Base-by-base conservation (phyloP, 192 early-diverging fungal genomes). In the Lunasporangiospora selenospora region DNA sequence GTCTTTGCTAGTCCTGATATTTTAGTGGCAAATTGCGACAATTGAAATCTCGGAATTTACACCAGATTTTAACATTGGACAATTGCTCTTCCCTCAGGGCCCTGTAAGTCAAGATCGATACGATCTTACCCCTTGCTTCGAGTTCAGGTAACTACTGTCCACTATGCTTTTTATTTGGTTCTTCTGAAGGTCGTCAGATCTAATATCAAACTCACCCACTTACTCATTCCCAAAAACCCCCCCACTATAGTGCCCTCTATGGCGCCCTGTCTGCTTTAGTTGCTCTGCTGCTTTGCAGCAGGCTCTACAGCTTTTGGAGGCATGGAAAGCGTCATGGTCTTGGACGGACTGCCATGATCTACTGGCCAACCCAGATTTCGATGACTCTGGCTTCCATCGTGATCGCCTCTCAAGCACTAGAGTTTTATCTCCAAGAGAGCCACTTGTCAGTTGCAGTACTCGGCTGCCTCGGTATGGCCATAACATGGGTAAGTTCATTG, bases 71-170 rank as follows among this genome's bases (percentile, higher is more conserved):
- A 24, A 6, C 24, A 3, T 9, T n/a, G 13, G 15, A 36, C 24
- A 11, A 29, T 16, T 16, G n/a, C 23, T n/a, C 21, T 15, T 31
- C 16, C 10, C 2, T 2, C 53, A 67, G 65, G 65, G 65, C 18
- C 65, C 65, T 0, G 57, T 57, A 23, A 58, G 55, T 43, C 55
- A 54, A 8, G 21, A 48, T 56, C 54, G 65, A 41, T 67, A 51
- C 21, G 65, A 67, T 44, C 37, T 67, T 21, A 67, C 65, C 1
- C 48, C 56, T 16, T 67, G 65, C 49, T 67, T 67, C 19, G 65
- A 67, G 32, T 67, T 53, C 41, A 58, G 65, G 65, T 67, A 40
- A 24, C 15, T 41, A 16, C 19, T 6, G 6, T 1, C 8, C 26
- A n/a, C n/a, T n/a, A n/a, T n/a, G n/a, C n/a, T n/a, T n/a, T n/a